phyloP scores from a whole-genome alignment of 192 early-diverging fungal species.

The Coemansia sp. region DNA sequence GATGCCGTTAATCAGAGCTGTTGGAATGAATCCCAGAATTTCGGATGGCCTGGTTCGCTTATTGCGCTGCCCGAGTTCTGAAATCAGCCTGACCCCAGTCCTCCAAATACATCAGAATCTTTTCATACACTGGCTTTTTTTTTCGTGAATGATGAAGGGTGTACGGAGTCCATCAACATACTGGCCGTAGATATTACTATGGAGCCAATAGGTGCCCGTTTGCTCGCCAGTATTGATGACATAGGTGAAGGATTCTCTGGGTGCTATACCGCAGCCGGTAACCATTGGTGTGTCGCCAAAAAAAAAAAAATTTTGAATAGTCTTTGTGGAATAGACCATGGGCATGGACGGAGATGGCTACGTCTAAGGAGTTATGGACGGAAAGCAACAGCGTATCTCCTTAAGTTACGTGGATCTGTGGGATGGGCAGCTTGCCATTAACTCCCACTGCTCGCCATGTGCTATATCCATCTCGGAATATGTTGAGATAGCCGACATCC shows the following conservation, averaged over 20 bases:
- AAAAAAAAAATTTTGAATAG: conserved; percentile 59
- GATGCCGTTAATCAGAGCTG: conserved; percentile 42
- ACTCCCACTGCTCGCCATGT: not conserved
- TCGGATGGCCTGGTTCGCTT: not conserved
- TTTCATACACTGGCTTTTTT: conserved; percentile 51
- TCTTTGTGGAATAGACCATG: conserved; percentile 3
- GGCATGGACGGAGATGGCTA: not conserved
- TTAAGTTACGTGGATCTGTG: not conserved
- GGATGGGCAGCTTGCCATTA: not conserved
- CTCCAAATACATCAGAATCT: conserved; percentile 57
- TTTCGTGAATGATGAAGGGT: conserved; percentile 63
- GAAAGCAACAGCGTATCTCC: not conserved
- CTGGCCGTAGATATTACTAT: conserved; percentile 63
- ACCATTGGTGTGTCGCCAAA: conserved; percentile 63
- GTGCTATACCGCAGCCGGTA: conserved; percentile 72
- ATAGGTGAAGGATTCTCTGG: conserved; percentile 62
- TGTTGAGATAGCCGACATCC: not conserved
- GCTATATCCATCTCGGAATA: not conserved
- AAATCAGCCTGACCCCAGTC: conserved; percentile 58
- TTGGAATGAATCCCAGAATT: not conserved
- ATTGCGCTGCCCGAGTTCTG: not conserved
- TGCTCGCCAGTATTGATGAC: conserved; percentile 43
- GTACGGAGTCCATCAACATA: conserved; percentile 74
- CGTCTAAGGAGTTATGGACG: not conserved
- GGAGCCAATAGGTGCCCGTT: conserved; percentile 77